Evolutionary conservation across 2,329 filamentous ascomycete species (phyloP).

Genomic region (Capronia americana): DNA sequence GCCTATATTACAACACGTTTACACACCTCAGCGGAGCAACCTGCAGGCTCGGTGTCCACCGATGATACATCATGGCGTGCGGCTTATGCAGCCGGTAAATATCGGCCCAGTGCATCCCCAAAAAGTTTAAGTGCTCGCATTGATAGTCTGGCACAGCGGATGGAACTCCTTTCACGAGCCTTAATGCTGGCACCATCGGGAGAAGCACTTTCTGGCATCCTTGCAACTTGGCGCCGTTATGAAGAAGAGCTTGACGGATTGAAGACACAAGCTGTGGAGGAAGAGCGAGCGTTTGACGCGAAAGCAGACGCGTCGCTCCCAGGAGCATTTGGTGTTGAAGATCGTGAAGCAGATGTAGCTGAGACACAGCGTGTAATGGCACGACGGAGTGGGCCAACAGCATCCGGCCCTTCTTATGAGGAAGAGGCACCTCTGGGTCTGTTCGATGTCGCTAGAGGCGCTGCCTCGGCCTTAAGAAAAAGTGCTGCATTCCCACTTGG

Average conservation of each 20-base stretch:
- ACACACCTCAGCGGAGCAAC: constrained; percentile 41
- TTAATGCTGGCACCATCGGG: constrained; percentile 64
- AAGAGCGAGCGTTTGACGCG: constrained; percentile 64
- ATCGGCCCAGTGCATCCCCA: constrained; percentile 49
- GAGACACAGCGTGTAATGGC: constrained; percentile 52
- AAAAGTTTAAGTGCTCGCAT: constrained; percentile 53
- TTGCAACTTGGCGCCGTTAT: constrained; percentile 67
- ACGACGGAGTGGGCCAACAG: constrained; percentile 42
- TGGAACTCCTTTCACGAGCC: constrained; percentile 68
- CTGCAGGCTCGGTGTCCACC: constrained; percentile 38
- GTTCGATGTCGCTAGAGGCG: constrained; percentile 60
- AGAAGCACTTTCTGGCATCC: constrained; percentile 64
- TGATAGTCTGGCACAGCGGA: constrained; percentile 65
- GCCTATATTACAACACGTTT: constrained; percentile 69
- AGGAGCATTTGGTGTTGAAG: constrained; percentile 53
- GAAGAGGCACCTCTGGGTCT: constrained; percentile 58
- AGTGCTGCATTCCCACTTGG: constrained; percentile 53
- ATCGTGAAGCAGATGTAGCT: constrained; percentile 53
- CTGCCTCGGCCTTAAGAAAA: constrained; percentile 56
- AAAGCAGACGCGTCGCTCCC: constrained; percentile 56
- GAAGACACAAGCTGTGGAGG: constrained; percentile 60
- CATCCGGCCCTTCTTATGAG: constrained; percentile 36
- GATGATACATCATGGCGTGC: constrained; percentile 71
- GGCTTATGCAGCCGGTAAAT: constrained; percentile 66
- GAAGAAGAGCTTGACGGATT: constrained; percentile 65